Percentiles rank a stretch among this genome's conserved stretches.
Evolutionary conservation across 495 filamentous ascomycete genomes (phyloP).

Genomic region (Patellaria atrata): DNA sequence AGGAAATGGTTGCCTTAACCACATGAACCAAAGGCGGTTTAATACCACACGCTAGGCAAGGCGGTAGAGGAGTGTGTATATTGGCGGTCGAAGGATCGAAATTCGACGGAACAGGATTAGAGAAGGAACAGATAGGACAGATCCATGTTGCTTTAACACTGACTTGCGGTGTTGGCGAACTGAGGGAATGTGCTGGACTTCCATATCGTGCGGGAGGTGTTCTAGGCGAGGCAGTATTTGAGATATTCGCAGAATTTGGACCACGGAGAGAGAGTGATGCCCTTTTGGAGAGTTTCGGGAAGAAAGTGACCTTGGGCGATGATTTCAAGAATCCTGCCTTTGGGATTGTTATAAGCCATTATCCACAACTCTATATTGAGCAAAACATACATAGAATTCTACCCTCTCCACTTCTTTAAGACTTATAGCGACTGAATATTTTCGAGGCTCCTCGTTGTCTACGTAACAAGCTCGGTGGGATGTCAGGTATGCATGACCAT

Average conservation of each 20-base stretch:
- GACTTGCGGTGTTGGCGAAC: constrained; percentile 32
- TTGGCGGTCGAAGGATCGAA: constrained; percentile 73
- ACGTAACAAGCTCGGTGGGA: constrained; percentile 93
- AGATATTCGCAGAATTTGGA: constrained; percentile 24
- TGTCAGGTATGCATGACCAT: constrained; percentile 91
- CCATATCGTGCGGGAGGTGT: constrained; percentile 32
- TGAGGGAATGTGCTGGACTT: constrained; percentile 31
- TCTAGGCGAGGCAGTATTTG: neutral
- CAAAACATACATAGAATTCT: constrained; percentile 62
- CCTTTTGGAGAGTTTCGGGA: constrained; percentile 57
- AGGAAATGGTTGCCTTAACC: constrained; percentile 66
- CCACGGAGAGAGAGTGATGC: constrained; percentile 30
- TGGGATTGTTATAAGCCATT: constrained; percentile 4
- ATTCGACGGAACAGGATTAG: constrained; percentile 87
- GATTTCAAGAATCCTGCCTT: constrained; percentile 92
- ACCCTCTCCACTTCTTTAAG: constrained; percentile 81
- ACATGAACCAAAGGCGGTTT: constrained; percentile 71
- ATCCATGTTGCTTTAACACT: constrained; percentile 79
- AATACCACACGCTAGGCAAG: constrained; percentile 88
- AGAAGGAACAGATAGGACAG: constrained; percentile 92
- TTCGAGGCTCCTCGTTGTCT: constrained; percentile 73
- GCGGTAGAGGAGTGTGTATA: constrained; percentile 58
- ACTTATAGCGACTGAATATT: constrained; percentile 71
- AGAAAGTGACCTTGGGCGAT: constrained; percentile 80
- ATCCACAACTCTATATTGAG: constrained; percentile 2